These are phyloP conservation scores for Trichoderma atrobrunneum DNA, from an alignment of 2,329 filamentous ascomycete genomes.

Conservation along the genomic window DNA sequence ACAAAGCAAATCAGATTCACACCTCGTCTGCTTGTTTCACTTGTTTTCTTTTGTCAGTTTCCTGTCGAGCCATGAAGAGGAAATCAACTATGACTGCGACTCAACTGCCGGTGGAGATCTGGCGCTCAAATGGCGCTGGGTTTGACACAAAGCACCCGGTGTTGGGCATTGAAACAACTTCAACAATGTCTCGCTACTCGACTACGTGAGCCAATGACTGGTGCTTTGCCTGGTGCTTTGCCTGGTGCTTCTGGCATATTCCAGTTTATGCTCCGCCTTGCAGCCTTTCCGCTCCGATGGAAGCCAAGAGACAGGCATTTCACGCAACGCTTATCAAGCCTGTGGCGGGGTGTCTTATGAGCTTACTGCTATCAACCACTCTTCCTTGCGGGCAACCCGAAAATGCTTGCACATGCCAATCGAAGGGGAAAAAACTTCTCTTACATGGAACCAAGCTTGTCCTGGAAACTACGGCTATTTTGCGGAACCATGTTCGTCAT, in stretches of 20 bases:
- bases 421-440: neutral
- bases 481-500: conserved; percentile 11
- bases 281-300: neutral
- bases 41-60: neutral
- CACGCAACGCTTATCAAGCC: neutral
- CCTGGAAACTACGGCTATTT: conserved; percentile 13
- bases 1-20: neutral
- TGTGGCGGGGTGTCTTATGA: conserved; percentile 1
- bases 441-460: neutral
- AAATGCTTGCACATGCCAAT: conserved; percentile 17
- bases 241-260: neutral
- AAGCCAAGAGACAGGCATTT: neutral
- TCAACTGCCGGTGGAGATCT: neutral
- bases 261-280: neutral
- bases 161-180: neutral
- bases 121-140: conserved; percentile 11
- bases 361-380: neutral
- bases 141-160: neutral
- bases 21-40: neutral
- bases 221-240: neutral
- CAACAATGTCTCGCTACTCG: conserved; percentile 16
- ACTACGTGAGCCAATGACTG: neutral
- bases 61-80: neutral
- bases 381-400: neutral
- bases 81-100: neutral